Evolutionary conservation across 2,329 filamentous ascomycete species (phyloP).

Genomic region (Fusarium equiseti): DNA sequence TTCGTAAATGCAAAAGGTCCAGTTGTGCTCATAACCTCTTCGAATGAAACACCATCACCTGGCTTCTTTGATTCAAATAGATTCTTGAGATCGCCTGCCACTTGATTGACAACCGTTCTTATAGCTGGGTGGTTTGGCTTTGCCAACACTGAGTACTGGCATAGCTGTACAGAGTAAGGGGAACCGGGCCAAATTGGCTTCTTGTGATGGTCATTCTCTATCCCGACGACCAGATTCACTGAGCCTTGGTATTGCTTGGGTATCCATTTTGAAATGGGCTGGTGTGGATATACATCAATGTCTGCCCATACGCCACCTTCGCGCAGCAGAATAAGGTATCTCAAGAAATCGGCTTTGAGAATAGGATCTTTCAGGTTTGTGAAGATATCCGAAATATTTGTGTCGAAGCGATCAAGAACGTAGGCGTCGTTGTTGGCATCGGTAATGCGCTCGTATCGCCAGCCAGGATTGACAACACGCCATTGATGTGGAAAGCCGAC

Average conservation of each 20-base stretch:
- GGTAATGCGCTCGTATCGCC: slow-evolving; percentile 49
- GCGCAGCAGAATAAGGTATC: slow-evolving; percentile 72
- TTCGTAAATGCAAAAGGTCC: slow-evolving; percentile 51
- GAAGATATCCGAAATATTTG: slow-evolving; percentile 64
- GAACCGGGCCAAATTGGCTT: slow-evolving; percentile 65
- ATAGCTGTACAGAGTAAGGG: slow-evolving; percentile 78
- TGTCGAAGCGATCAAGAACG: slow-evolving; percentile 74
- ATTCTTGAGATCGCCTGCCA: slow-evolving; percentile 58
- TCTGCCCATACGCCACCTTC: slow-evolving; percentile 78
- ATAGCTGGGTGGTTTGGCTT: slow-evolving; percentile 78
- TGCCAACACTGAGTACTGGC: slow-evolving; percentile 80
- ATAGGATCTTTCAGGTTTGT: slow-evolving; percentile 62
- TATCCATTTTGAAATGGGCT: slow-evolving; percentile 75
- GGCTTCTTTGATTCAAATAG: slow-evolving; percentile 38
- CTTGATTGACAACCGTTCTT: slow-evolving; percentile 72
- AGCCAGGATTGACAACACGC: slow-evolving; percentile 42
- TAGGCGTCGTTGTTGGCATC: slow-evolving; percentile 52
- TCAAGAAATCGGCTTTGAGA: slow-evolving; percentile 70
- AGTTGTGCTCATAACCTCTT: slow-evolving; percentile 50
- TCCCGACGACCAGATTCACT: slow-evolving; percentile 76
- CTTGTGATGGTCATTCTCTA: slow-evolving; percentile 71
- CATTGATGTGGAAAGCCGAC: slow-evolving; percentile 47
- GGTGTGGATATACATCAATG: slow-evolving; percentile 75
- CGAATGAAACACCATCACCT: slow-evolving; percentile 37
- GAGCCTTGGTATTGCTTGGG: slow-evolving; percentile 62